These are phyloP conservation scores for Selaginella tamariscina DNA, from an alignment of 75 land plant species.

Conservation along the genomic window DNA sequence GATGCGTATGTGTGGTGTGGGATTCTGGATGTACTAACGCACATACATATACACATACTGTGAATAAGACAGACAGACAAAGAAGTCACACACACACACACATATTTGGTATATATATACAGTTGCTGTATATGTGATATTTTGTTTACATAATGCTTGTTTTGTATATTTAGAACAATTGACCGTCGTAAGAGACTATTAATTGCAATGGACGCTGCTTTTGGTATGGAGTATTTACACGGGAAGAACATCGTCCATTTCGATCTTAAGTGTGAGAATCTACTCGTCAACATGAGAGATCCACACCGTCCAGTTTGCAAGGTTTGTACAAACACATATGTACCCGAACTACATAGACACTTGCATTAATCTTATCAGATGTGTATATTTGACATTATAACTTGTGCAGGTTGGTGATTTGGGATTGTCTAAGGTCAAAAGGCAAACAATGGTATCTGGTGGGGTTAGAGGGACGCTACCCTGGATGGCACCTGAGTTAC, in stretches of 20 bases:
- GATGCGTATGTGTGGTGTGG: neutral
- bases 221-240: constrained; percentile 97
- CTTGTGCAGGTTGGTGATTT: constrained; percentile 69
- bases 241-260: constrained; percentile 87
- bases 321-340: too few relatives aligned
- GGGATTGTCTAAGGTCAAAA: constrained; percentile 75
- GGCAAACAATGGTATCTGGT: constrained; percentile 74
- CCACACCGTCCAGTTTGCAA: constrained; percentile 94
- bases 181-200: constrained; percentile 85
- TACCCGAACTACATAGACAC: too few relatives aligned
- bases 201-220: constrained; percentile 89
- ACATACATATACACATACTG: too few relatives aligned
- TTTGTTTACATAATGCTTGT: too few relatives aligned
- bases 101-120: too few relatives aligned
- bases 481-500: constrained; percentile 95
- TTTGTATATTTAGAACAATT: constrained; percentile 71
- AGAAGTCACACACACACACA: too few relatives aligned
- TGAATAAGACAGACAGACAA: too few relatives aligned
- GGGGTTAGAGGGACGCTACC: constrained; percentile 88
- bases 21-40: neutral
- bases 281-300: constrained; percentile 91
- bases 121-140: too few relatives aligned
- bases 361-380: neutral
- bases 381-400: neutral
- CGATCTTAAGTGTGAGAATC: constrained; percentile 89